Base-by-base conservation (phyloP, 495 filamentous ascomycete species). In the Neurospora sublineolata region DNA sequence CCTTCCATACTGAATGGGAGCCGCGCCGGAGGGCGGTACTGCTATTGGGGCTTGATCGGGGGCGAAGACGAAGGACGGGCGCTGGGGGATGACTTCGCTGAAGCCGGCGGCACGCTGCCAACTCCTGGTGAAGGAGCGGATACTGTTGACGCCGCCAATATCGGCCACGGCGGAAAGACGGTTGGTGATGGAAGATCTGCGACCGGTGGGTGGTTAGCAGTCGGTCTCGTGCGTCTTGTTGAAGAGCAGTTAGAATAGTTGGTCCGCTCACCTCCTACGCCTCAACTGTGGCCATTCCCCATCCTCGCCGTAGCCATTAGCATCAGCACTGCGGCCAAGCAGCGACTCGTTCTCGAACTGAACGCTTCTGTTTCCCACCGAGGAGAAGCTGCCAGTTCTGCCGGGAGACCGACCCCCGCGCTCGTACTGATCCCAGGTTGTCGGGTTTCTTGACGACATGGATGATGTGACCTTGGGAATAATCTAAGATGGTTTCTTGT, bases 71-170 rank as follows among this genome's bases (percentile, higher is more conserved):
- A 96, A 92, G 30, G 92, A 89, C 20, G 89, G 87, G 4, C 89
- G 88, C 30, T 89, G 88, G 6, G 93, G 91, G 18, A 93, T 86
- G 68, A 97, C 90, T 78, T 97, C 94, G 36, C 87, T 85, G 83
- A 97, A 99, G 40, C 86, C 89, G 4, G 94, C 94, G 40, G 95
- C 95, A 76, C 95, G 88, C 77, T 93, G 93, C 93, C 94, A 98
- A 74, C 92, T 96, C 64, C 92, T 88, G 67, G 95, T 92, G 79
- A 99, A 99, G 76, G 94, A 97, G 75, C 96, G 90, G 75, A 98
- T 89, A 77, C 92, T 95, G 79, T 99, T 99, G 68, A 93, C 90
- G 37, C 95, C 95, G 46, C 95, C 95, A 14, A 90, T 92, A 69
- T 96, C 89, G 73, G 91, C 85, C 33, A 97, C 73, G 58, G 86